Base-by-base conservation (phyloP, 2,329 filamentous ascomycete genomes). In the Blastomyces parvus region DNA sequence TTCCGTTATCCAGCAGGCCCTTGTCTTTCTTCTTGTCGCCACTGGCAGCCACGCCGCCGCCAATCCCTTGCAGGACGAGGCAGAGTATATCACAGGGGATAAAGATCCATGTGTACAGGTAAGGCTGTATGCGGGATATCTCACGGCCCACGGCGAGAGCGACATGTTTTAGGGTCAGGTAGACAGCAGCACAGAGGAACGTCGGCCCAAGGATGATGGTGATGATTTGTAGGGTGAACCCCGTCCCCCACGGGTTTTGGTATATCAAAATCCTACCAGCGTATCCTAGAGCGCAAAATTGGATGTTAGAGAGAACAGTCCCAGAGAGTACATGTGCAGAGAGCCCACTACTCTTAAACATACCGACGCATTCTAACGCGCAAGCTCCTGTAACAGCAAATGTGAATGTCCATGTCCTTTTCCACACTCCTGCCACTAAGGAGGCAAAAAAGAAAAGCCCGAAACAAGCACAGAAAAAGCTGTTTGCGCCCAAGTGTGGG, bases 91-190 rank as follows among this genome's bases (percentile, higher is more conserved):
- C 85, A 68, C 81, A 84, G n/a, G 75, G 69, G 66, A 86, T 82
- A 73, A 87, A 87, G 64, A 86, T 79, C 71, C 80, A 80, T 13
- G 84, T 84, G 70, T 85, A 86, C 61, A 79, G 74, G 6, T 74
- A 72, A 7, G 81, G 79, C 50, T 75, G 76, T 61, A 83, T 74
- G 33, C 76, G 74, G 27, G 80, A 82, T 65, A 80, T 73, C 59
- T 80, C 71, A 1, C 75, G 71, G 6, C 84, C 84, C 62, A 85
- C 83, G 59, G 78, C 77, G n/a, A 82, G 70, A 62, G 85, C 80
- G 65, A 86, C 78, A 60, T 84, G 81, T 46, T 83, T 83, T 14
- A 86, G 76, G 4, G 79, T 81, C 38, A 86, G 70, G 73, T 84
- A 85, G 68, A 85, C 81, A 63, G 77, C 79, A 3, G 80, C 84